These are phyloP conservation scores for Ceratocystis colombiana DNA, from an alignment of 2,329 filamentous ascomycete genomes.

Conservation along the genomic window DNA sequence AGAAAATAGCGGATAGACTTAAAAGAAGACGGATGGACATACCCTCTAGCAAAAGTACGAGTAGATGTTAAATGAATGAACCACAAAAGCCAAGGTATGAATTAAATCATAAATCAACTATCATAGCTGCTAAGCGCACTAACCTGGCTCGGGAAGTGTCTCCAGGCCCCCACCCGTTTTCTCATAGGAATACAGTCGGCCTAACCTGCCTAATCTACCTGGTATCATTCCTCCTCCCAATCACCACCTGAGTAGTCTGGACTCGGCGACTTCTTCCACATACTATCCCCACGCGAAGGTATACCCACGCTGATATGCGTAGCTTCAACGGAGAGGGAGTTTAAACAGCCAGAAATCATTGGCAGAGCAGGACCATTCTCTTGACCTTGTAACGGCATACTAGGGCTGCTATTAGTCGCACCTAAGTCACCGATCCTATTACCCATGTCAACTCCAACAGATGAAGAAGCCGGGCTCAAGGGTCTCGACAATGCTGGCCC, in stretches of 20 bases:
- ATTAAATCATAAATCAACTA: not conserved
- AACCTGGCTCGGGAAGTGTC: too few relatives aligned
- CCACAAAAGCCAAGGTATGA: not conserved
- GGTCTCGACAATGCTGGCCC: not conserved
- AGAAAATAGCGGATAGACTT: not conserved
- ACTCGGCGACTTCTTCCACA: constrained; percentile 18
- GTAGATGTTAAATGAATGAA: not conserved
- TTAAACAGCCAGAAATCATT: not conserved
- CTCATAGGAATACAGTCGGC: not conserved
- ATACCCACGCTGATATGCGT: not conserved
- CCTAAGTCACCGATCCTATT: too few relatives aligned
- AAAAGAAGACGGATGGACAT: not conserved
- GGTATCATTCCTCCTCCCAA: constrained; percentile 19
- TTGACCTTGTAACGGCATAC: not conserved
- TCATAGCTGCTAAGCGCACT: not conserved
- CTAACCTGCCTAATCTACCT: not conserved
- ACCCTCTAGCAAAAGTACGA: not conserved
- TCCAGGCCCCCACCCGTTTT: not conserved
- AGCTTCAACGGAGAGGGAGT: not conserved
- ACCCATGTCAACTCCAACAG: not conserved
- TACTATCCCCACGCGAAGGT: not conserved
- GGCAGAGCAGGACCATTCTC: not conserved
- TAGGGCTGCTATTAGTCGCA: not conserved
- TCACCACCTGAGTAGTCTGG: constrained; percentile 19
- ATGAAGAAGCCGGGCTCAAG: not conserved